phyloP scores from a whole-genome alignment of 75 land plant genomes.

The Picea sitchensis region DNA sequence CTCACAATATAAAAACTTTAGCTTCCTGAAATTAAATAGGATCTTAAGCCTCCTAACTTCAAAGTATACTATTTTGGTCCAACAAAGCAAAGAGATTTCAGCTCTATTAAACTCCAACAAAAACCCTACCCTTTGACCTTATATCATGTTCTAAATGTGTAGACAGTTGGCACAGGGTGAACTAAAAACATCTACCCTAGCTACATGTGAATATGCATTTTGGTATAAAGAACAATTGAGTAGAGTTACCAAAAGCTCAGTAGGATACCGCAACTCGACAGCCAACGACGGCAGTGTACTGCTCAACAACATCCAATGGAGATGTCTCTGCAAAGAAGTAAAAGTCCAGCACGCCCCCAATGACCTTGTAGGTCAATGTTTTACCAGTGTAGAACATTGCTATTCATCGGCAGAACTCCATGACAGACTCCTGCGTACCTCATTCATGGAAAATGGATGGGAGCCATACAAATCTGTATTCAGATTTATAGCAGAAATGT shows the following conservation, averaged over 20 bases:
- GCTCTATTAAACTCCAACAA: no score
- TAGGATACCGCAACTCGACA: constrained; percentile 88
- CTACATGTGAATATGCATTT: no score
- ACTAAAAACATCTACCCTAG: no score
- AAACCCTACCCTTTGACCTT: no score
- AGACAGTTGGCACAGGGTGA: no score
- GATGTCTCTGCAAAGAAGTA: constrained; percentile 81
- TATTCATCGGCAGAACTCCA: constrained; percentile 80
- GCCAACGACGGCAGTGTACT: constrained; percentile 74
- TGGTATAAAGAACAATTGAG: no score
- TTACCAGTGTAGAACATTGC: constrained; percentile 74
- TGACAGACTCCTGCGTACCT: constrained; percentile 44
- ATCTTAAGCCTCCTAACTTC: no score
- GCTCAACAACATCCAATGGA: constrained; percentile 75
- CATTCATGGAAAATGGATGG: constrained; percentile 33
- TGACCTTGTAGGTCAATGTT: constrained; percentile 68
- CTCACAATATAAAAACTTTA: no score
- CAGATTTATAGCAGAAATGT: constrained; percentile 34
- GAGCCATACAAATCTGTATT: constrained; percentile 75
- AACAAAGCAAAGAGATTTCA: no score
- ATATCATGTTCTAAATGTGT: no score
- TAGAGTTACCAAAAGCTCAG: constrained; percentile 71
- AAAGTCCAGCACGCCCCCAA: constrained; percentile 89
- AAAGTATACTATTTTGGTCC: no score
- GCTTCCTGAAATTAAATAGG: no score